These are phyloP conservation scores for Vigna trinervia DNA, from an alignment of 306 rosid genomes.

Conservation along the genomic window DNA sequence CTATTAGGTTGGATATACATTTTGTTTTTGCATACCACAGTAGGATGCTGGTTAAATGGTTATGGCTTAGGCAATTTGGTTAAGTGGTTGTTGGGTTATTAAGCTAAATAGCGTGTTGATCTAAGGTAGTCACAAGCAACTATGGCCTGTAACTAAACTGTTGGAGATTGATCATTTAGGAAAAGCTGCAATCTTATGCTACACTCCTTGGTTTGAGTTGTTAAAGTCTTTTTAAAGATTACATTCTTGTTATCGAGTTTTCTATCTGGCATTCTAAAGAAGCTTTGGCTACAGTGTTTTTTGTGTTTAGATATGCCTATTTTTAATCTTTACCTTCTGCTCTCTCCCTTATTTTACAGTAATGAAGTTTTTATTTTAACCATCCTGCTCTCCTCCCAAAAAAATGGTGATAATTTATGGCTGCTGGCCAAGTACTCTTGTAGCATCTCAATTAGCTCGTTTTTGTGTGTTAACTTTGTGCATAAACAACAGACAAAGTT, in stretches of 20 bases:
- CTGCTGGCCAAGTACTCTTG: slow-evolving; percentile 7
- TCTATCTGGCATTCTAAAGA: slow-evolving; percentile 18
- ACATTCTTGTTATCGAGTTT: slow-evolving; percentile 23
- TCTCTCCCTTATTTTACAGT: slow-evolving; percentile 10
- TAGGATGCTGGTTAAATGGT: slow-evolving; percentile 34
- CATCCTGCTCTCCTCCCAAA: not conserved
- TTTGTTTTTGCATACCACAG: slow-evolving; percentile 22
- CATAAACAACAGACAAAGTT: not conserved
- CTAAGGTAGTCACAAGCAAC: not conserved
- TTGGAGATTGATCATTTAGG: slow-evolving; percentile 18
- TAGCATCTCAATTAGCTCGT: not conserved
- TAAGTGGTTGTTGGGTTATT: slow-evolving; percentile 3
- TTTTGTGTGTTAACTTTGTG: slow-evolving; percentile 8
- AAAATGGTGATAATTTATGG: not conserved
- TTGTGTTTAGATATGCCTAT: slow-evolving; percentile 18
- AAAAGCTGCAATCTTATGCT: slow-evolving; percentile 26
- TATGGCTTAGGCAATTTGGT: slow-evolving; percentile 29
- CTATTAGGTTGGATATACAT: slow-evolving; percentile 26
- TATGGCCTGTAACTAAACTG: slow-evolving; percentile 3
- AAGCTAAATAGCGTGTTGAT: not conserved
- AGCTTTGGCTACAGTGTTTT: slow-evolving; percentile 10
- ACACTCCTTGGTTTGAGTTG: slow-evolving; percentile 22
- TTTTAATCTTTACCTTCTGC: not conserved
- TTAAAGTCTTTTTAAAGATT: not conserved
- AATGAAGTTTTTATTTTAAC: slow-evolving; percentile 23